Evolutionary conservation across 1,139 yeast genomes (phyloP), one percentile per base, ranked within the genome.

Genomic region (Sugiyamaella castrensis): DNA sequence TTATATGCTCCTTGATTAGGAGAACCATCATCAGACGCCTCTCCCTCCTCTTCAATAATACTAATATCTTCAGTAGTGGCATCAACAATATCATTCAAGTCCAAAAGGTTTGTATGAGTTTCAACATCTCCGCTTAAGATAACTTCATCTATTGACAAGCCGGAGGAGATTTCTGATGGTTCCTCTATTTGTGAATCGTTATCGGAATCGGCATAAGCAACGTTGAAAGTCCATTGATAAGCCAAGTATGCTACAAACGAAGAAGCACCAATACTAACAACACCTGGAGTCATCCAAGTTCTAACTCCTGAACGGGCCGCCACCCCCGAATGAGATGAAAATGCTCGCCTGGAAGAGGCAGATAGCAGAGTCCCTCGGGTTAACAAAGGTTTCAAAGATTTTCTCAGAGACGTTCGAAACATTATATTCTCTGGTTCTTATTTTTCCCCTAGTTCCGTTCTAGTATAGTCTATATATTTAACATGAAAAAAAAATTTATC

Each of bases 1-100:
- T 92, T 82, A 71, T 82, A 92, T 2, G 98, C 97, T 39, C 88
- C 88, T 52, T 73, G 50, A 28, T 59, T 57, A 35, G 57, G 57
- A 24, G 53, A 57, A 13, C 48, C 61, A 19, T 43, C 55, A 27
- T n/a, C 35, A 2, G 15, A 8, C 12, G 3, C 24, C 3, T 19
- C 24, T 6, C 42, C 36, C 19, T 39, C 45, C 34, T 38, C 47
- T 15, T 31, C 37, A n/a, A 40, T 16, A 24, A 19, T 41, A 8
- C 31, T 33, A 13, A 42, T 48, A 24, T 37, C 44, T 16, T 51
- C 53, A 13, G 38, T 38, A 16, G 40, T 46, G 16, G 31, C 48
- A 4, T 45, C 53, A 19, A 37, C 50, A 16, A 42, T 45, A 13
- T 47, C 54, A 11, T 37, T 29, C 15, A 46, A 55, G 19, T 40